These are phyloP conservation scores for Candida insectalens DNA, from an alignment of 805 yeast species.

Conservation along the genomic window DNA sequence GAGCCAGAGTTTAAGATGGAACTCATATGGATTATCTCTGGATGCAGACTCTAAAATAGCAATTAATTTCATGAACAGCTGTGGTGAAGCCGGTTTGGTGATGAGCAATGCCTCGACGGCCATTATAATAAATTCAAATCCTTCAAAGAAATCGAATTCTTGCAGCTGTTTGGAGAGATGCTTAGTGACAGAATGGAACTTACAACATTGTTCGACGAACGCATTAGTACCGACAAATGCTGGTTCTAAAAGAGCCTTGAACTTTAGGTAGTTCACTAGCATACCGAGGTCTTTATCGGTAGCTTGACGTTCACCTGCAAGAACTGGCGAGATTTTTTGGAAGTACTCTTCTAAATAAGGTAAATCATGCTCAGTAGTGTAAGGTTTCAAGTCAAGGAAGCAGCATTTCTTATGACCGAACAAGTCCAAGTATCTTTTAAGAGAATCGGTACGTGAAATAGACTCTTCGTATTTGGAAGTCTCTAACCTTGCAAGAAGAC, in stretches of 20 bases:
- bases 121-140: slow-evolving; percentile 55
- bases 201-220: slow-evolving; percentile 25
- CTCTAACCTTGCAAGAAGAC: slow-evolving; percentile 44
- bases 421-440: slow-evolving; percentile 18
- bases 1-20: slow-evolving; percentile 62
- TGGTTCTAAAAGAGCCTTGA: slow-evolving; percentile 26
- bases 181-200: slow-evolving; percentile 30
- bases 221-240: slow-evolving; percentile 11
- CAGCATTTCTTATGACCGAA: slow-evolving; percentile 57
- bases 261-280: slow-evolving; percentile 31
- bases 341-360: neutral
- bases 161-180: slow-evolving; percentile 29
- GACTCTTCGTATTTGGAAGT: slow-evolving; percentile 16
- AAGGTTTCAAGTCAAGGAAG: slow-evolving; percentile 41
- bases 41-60: slow-evolving; percentile 50
- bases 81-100: slow-evolving; percentile 8
- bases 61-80: slow-evolving; percentile 30
- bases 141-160: slow-evolving; percentile 62
- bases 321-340: slow-evolving; percentile 4
- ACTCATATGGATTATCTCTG: slow-evolving; percentile 57
- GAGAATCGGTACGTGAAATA: neutral
- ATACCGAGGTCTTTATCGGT: slow-evolving; percentile 13
- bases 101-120: slow-evolving; percentile 31
- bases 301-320: slow-evolving; percentile 7
- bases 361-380: slow-evolving; percentile 2